Evolutionary conservation across 2,329 filamentous ascomycete species (phyloP).

Genomic region (Nannizziopsis barbatae): DNA sequence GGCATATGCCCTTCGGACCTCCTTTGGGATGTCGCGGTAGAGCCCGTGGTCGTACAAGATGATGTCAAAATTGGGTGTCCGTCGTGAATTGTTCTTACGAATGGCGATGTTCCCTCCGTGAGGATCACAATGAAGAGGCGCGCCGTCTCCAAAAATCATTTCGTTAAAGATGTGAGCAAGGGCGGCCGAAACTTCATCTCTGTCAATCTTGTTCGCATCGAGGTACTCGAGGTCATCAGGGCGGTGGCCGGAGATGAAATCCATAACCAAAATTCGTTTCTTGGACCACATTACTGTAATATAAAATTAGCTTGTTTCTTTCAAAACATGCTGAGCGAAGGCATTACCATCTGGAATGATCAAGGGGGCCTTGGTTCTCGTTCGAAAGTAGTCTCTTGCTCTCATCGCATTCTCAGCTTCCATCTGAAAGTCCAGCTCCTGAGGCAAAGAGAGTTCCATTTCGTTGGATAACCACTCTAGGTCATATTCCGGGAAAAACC

Average conservation of each 20-base stretch:
- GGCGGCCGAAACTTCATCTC: constrained; percentile 88
- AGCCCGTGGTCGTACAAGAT: constrained; percentile 95
- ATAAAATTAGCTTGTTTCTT: background rate
- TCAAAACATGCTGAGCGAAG: background rate
- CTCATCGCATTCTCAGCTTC: constrained; percentile 76
- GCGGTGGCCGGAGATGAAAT: constrained; percentile 73
- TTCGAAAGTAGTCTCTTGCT: constrained; percentile 68
- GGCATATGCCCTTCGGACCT: constrained; percentile 73
- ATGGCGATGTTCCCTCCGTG: constrained; percentile 95
- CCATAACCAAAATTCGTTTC: constrained; percentile 87
- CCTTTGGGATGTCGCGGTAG: constrained; percentile 78
- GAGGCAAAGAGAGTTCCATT: constrained; percentile 80
- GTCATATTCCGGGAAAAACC: constrained; percentile 95
- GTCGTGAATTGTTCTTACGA: constrained; percentile 55
- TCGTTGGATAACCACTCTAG: constrained; percentile 90
- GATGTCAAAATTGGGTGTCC: constrained; percentile 75
- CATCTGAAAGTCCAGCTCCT: constrained; percentile 78
- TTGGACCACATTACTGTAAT: constrained; percentile 68
- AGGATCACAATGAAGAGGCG: constrained; percentile 89
- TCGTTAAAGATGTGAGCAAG: constrained; percentile 93
- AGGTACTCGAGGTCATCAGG: constrained; percentile 83
- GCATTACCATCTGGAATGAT: constrained; percentile 59
- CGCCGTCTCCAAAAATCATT: constrained; percentile 90
- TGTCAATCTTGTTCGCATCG: constrained; percentile 74
- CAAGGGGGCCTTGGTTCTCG: constrained; percentile 63